These are phyloP conservation scores for Fusarium virguliforme DNA, from an alignment of 2,329 filamentous ascomycete genomes.

Conservation along the genomic window DNA sequence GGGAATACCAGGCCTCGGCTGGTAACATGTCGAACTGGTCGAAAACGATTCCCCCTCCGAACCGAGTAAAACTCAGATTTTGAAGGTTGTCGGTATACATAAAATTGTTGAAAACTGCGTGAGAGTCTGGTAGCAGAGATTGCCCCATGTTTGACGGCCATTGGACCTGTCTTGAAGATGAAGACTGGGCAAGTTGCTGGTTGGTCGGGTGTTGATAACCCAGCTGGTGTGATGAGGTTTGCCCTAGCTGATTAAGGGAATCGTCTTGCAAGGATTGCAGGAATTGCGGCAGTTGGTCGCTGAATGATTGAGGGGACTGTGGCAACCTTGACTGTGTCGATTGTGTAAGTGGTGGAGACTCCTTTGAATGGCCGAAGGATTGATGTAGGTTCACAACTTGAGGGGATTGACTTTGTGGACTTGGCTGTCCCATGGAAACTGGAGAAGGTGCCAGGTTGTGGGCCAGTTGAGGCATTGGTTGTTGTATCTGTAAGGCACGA, in stretches of 20 bases:
- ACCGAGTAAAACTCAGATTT: background rate
- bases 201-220: background rate
- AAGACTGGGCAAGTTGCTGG: background rate
- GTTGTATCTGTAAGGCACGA: background rate
- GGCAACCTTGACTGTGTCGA: background rate
- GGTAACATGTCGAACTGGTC: constrained; percentile 24
- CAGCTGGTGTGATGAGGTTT: background rate
- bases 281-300: constrained; percentile 9
- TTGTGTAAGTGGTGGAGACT: constrained; percentile 1
- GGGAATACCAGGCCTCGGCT: constrained; percentile 13
- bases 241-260: background rate
- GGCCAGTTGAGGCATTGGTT: background rate
- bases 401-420: background rate
- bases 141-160: background rate
- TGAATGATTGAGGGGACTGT: background rate
- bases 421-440: constrained; percentile 7
- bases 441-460: background rate
- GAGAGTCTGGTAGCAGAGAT: background rate
- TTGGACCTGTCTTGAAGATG: background rate
- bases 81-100: background rate
- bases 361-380: background rate
- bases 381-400: constrained; percentile 9
- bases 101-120: background rate
- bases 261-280: background rate
- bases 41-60: constrained; percentile 1